Evolutionary conservation across 1,139 yeast genomes (phyloP).

Genomic region (Suhomyces panamericanus): DNA sequence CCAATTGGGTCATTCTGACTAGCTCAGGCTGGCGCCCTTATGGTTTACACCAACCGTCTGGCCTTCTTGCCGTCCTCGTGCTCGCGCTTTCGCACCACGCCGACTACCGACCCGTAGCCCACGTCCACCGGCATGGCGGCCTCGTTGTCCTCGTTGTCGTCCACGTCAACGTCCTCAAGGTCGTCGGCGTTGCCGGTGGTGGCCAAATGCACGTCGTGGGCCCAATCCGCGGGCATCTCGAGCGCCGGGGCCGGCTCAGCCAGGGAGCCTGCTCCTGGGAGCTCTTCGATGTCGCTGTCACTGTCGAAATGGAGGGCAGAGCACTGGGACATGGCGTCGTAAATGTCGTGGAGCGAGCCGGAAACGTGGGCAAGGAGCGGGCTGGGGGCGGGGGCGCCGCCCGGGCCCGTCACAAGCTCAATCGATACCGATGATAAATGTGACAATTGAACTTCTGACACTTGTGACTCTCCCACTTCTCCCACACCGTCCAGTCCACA

Average conservation of each 20-base stretch:
- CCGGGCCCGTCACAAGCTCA: slow-evolving; percentile 12
- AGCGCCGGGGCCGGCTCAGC: slow-evolving; percentile 14
- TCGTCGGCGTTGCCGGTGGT: slow-evolving; percentile 44
- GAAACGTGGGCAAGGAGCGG: slow-evolving; percentile 15
- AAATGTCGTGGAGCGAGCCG: slow-evolving; percentile 23
- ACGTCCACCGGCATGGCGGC: slow-evolving; percentile 50
- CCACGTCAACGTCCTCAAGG: slow-evolving; percentile 24
- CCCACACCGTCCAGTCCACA: no score
- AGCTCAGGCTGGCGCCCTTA: background rate
- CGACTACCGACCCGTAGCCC: slow-evolving; percentile 42
- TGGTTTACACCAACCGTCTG: background rate
- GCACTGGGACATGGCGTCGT: slow-evolving; percentile 39
- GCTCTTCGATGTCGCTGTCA: slow-evolving; percentile 23
- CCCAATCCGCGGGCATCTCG: slow-evolving; percentile 27
- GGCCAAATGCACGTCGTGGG: slow-evolving; percentile 17
- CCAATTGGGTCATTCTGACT: no score
- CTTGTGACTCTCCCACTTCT: no score
- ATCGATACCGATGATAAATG: slow-evolving; percentile 24
- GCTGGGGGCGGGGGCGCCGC: slow-evolving; percentile 4
- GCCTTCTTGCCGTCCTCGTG: slow-evolving; percentile 16
- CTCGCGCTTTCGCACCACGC: slow-evolving; percentile 32
- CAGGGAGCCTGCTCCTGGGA: background rate
- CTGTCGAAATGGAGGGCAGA: slow-evolving; percentile 40
- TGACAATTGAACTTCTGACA: no score
- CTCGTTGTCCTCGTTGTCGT: slow-evolving; percentile 16